Percentiles rank a stretch among this genome's conserved stretches.
phyloP scores from a whole-genome alignment of 805 yeast species.

The fission yeast (Schizosaccharomyces pombe) region ASM294v3 CU329670.1:4370501-4371000 shows the following conservation, averaged over 20 bases:
- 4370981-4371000: conserved; percentile 55
- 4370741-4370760: not conserved
- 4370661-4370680: not conserved
- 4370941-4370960: conserved; percentile 31
- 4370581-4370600: not conserved
- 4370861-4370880: conserved; percentile 3
- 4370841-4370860: not conserved
- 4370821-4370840: not conserved
- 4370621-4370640: not conserved
- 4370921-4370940: conserved; percentile 31
- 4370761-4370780: conserved; percentile 1
- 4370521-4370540: not conserved
- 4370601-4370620: not conserved
- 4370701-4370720: not conserved
- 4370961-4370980: conserved; percentile 60
- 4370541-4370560: not conserved
- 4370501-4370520: not conserved
- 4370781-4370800: conserved; percentile 1
- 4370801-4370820: conserved; percentile 1
- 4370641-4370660: not conserved
- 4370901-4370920: conserved; percentile 14
- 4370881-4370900: conserved; percentile 10
- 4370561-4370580: not conserved
- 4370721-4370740: not conserved
- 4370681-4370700: not conserved